Conservation (phyloP, 495 filamentous ascomycete species). For the Talaromyces liani region DNA sequence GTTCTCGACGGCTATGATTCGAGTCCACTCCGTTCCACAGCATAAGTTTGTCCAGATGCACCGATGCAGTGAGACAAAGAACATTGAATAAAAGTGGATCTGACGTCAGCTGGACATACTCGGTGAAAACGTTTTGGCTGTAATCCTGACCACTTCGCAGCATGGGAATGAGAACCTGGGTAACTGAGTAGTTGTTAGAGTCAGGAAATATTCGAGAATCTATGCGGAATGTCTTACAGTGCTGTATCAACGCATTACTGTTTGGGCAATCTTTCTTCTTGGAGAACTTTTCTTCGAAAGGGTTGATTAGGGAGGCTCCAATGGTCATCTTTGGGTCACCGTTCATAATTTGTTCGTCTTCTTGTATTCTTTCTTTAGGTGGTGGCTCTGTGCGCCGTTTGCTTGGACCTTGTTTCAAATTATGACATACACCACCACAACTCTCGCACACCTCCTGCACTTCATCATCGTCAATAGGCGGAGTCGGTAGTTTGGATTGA, state of each 20-base stretch:
- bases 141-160: not conserved
- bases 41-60: slow-evolving; percentile 3
- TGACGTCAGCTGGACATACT: not conserved
- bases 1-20: not conserved
- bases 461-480: slow-evolving; percentile 2
- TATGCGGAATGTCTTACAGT: slow-evolving; percentile 1
- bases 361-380: not conserved
- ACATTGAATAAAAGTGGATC: slow-evolving; percentile 3
- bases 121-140: not conserved
- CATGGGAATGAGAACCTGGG: not conserved
- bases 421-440: not conserved
- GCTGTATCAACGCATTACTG: not conserved
- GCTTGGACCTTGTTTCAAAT: not conserved
- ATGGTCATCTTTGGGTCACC: not conserved
- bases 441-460: not conserved
- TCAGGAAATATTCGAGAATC: not conserved
- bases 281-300: not conserved
- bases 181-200: not conserved
- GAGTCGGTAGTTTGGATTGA: not conserved
- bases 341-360: not conserved
- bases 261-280: not conserved
- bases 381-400: not conserved
- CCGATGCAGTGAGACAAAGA: not conserved
- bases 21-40: slow-evolving; percentile 4
- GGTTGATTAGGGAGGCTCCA: not conserved